Conservation (phyloP, 257 asterid genomes). For the Nicotiana benthamiana region DNA sequence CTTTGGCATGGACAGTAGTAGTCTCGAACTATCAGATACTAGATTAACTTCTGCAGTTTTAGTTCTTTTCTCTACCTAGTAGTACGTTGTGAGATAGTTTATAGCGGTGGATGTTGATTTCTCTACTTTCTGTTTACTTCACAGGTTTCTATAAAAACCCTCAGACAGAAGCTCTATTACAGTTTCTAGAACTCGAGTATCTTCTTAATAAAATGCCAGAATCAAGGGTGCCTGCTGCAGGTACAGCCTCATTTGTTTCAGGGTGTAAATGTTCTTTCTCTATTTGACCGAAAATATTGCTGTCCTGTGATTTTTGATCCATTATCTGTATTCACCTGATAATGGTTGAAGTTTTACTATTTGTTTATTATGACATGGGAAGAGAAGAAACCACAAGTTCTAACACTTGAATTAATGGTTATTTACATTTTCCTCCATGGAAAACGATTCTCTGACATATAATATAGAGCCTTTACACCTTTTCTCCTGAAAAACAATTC, state of each 20-base stretch:
- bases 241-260: slow-evolving; percentile 29
- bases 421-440: not conserved
- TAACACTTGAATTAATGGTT: not conserved
- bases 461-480: not conserved
- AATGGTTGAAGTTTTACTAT: not conserved
- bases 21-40: not conserved
- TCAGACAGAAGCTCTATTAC: slow-evolving; percentile 60
- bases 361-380: not conserved
- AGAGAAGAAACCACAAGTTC: not conserved
- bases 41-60: not conserved
- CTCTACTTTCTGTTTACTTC: not conserved
- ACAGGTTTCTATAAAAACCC: slow-evolving; percentile 4
- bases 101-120: not conserved
- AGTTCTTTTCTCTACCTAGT: not conserved
- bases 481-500: not conserved
- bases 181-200: slow-evolving; percentile 67
- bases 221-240: slow-evolving; percentile 20
- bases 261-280: not conserved
- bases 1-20: not conserved
- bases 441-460: not conserved
- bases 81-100: not conserved
- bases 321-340: not conserved
- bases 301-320: not conserved
- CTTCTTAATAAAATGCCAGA: slow-evolving; percentile 42
- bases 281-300: not conserved